Percentiles rank a stretch among this genome's conserved stretches.
Evolutionary conservation across 2,329 filamentous ascomycete species (phyloP).

Genomic region (Fusarium denticulatum): DNA sequence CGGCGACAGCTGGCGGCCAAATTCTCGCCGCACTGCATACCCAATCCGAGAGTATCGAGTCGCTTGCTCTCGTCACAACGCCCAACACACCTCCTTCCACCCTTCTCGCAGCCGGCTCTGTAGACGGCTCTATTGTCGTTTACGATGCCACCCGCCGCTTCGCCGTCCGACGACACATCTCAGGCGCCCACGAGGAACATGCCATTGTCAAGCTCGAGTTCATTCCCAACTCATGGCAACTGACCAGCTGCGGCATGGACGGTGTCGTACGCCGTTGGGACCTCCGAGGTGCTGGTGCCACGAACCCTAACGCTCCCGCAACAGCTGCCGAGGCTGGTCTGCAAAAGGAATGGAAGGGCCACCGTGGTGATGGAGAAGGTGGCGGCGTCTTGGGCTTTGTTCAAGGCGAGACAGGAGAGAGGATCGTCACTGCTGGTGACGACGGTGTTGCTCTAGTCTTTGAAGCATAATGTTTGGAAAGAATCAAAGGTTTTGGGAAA

Average conservation of each 20-base stretch:
- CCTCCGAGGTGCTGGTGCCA: conserved; percentile 58
- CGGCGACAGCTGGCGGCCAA: conserved; percentile 57
- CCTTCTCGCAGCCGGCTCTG: conserved; percentile 72
- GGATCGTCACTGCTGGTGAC: conserved; percentile 90
- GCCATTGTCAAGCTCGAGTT: conserved; percentile 95
- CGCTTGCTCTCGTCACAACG: conserved; percentile 67
- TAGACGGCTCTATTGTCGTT: conserved; percentile 81
- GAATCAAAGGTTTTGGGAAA: conserved; percentile 11
- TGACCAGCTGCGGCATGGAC: conserved; percentile 92
- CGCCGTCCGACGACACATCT: conserved; percentile 83
- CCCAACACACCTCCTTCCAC: conserved; percentile 58
- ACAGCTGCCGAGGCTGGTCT: conserved; percentile 69
- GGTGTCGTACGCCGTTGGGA: conserved; percentile 93
- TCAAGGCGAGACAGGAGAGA: conserved; percentile 77
- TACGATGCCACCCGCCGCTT: conserved; percentile 90
- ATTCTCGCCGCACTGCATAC: conserved; percentile 87
- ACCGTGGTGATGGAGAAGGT: conserved; percentile 83
- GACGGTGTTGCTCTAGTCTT: conserved; percentile 78
- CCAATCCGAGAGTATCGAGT: conserved; percentile 81
- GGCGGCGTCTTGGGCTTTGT: conserved; percentile 93
- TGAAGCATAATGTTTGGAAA: conserved; percentile 54
- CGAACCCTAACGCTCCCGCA: conserved; percentile 44
- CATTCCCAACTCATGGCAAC: conserved; percentile 71
- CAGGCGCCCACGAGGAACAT: conserved; percentile 85
- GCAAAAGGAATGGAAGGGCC: conserved; percentile 89